Evolutionary conservation across 75 land plant species (phyloP), one percentile per base, ranked within the genome.

Genomic region (Chamaecyparis obtusa): DNA sequence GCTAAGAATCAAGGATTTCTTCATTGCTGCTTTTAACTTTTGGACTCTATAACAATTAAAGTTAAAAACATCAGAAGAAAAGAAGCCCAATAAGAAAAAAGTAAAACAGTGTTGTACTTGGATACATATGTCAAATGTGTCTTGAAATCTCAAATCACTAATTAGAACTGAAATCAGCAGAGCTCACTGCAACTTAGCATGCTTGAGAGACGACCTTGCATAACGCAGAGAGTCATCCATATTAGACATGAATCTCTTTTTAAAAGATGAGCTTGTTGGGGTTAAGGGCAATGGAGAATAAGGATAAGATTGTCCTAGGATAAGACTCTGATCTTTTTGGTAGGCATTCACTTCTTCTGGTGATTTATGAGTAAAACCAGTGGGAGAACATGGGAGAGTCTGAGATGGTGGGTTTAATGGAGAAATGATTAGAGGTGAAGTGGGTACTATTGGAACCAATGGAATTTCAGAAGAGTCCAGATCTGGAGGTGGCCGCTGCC

Each of bases 401-500:
- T 48, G 49, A 35, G 1, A 36, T 24, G n/a, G 48, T 30, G 30
- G 56, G 84, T 24, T 83, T 46, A 27, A 11, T 83, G 19, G 84
- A 30, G 46, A n/a, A 41, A 46, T 43, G 10, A 14, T 48, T 48
- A n/a, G 84, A 24, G 48, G 46, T 83, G 87, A 21, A 75, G 9
- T 46, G 15, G 87, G 72, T 14, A 90, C 44, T 69, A 92, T 88
- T 11, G 92, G 64, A 43, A 94, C 94, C 16, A 89, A 90, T 3
- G 97, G 97, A 11, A 95, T 90, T 67, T 92, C 89, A 30, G 92
- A 87, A 3, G 94, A 71, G 86, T 92, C 92, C 51, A 92, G 81
- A 5, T 91, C 89, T 27, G 95, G 92, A 11, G 99, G 99, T 15
- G 98, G 98, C 69, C 91, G 92, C 7, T 95, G 88, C 99, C 99